phyloP scores from a whole-genome alignment of 192 early-diverging fungal species.

The Entomortierella chlamydospora region DNA sequence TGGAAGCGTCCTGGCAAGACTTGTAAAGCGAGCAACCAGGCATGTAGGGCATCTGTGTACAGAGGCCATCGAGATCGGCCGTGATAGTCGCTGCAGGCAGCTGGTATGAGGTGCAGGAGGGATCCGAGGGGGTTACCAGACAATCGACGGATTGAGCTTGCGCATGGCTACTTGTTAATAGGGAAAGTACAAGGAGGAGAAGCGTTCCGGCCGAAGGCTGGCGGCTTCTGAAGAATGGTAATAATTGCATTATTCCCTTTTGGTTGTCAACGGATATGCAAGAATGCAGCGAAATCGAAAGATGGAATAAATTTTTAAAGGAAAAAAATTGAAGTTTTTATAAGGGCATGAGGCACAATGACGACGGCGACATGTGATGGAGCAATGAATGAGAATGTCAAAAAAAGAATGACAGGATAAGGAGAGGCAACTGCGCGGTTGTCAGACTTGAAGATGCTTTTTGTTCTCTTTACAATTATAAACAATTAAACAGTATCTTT shows the following conservation, averaged over 20 bases:
- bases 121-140: conserved; percentile 38
- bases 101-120: conserved; percentile 39
- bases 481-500: too few relatives aligned
- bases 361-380: too few relatives aligned
- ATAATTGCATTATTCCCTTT: conserved; percentile 3
- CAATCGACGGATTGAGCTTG: conserved; percentile 30
- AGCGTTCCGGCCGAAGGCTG: conserved; percentile 1
- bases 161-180: not conserved
- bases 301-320: not conserved
- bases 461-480: too few relatives aligned
- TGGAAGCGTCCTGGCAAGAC: conserved; percentile 39
- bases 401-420: conserved; percentile 8
- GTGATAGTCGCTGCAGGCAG: conserved; percentile 40
- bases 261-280: not conserved
- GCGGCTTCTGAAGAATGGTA: not conserved
- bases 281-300: not conserved
- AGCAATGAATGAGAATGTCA: not conserved
- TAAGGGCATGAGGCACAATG: too few relatives aligned
- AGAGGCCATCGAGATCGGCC: conserved; percentile 49
- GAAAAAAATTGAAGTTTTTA: not conserved
- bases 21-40: conserved; percentile 57
- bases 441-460: not conserved
- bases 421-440: not conserved
- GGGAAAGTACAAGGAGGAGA: conserved; percentile 3
- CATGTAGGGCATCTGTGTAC: conserved; percentile 64